phyloP scores from a whole-genome alignment of 2,329 filamentous ascomycete genomes.

The Sporothrix schenckii region DNA sequence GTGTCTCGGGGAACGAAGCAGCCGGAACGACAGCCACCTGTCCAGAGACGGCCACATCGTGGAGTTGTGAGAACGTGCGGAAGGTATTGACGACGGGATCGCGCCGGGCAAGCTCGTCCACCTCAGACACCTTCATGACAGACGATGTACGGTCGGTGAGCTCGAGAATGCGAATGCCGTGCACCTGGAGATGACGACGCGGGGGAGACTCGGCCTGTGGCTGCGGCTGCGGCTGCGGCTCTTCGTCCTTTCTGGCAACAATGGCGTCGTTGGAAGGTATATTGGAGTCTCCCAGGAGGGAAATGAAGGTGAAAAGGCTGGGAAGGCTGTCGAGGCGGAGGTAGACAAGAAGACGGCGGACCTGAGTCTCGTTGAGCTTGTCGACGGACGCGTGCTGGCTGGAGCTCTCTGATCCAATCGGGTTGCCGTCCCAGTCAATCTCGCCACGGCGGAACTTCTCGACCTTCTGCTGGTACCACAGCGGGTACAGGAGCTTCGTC shows the following conservation, averaged over 20 bases:
- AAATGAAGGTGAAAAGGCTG: slow-evolving; percentile 78
- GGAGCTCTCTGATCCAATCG: slow-evolving; percentile 43
- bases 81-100: slow-evolving; percentile 93
- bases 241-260: slow-evolving; percentile 13
- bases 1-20: slow-evolving; percentile 74
- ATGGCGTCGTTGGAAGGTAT: slow-evolving; percentile 41
- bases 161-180: slow-evolving; percentile 83
- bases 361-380: slow-evolving; percentile 45
- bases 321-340: slow-evolving; percentile 84
- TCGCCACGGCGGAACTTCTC: slow-evolving; percentile 72
- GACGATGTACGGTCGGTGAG: slow-evolving; percentile 91
- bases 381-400: slow-evolving; percentile 38
- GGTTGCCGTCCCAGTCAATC: slow-evolving; percentile 75
- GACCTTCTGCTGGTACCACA: slow-evolving; percentile 58
- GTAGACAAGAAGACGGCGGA: slow-evolving; percentile 74
- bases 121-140: slow-evolving; percentile 89
- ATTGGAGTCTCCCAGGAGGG: slow-evolving; percentile 62
- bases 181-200: slow-evolving; percentile 66
- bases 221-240: neutral
- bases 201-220: slow-evolving; percentile 39
- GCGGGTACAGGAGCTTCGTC: slow-evolving; percentile 72
- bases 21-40: slow-evolving; percentile 80
- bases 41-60: slow-evolving; percentile 80
- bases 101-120: slow-evolving; percentile 66
- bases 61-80: slow-evolving; percentile 80